These are phyloP conservation scores for Sphaerulina vaccinii DNA, from an alignment of 2,329 filamentous ascomycete species.

Conservation along the genomic window DNA sequence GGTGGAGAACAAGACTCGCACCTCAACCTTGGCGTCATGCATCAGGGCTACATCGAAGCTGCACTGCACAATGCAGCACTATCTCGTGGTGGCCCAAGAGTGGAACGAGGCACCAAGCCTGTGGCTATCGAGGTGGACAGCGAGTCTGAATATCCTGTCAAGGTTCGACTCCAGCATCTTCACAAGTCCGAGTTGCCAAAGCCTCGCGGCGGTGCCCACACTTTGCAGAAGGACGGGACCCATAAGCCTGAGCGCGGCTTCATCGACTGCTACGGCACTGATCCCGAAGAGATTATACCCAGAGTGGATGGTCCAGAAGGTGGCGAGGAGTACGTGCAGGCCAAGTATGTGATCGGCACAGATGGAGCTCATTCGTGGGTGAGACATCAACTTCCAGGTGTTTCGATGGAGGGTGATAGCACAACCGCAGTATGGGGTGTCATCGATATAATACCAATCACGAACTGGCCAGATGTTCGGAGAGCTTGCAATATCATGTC, in stretches of 20 bases:
- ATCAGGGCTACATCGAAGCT: conserved; percentile 55
- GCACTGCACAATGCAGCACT: conserved; percentile 30
- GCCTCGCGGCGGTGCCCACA: conserved; percentile 12
- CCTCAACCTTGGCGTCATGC: conserved; percentile 46
- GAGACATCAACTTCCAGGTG: conserved; percentile 13
- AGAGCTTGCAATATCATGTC: conserved; percentile 76
- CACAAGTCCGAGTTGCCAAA: conserved; percentile 55
- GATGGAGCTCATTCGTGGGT: conserved; percentile 26
- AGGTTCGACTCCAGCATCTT: conserved; percentile 57
- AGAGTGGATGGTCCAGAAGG: conserved; percentile 21
- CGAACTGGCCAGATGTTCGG: conserved; percentile 63
- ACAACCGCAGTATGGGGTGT: conserved; percentile 33
- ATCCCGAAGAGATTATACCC: conserved; percentile 31
- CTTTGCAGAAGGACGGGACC: conserved; percentile 5
- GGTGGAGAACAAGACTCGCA: conserved; percentile 24
- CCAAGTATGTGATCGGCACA: conserved; percentile 28
- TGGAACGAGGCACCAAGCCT: conserved; percentile 62
- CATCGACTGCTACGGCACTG: conserved; percentile 55
- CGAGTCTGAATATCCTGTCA: conserved; percentile 58
- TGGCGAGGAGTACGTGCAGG: conserved; percentile 20
- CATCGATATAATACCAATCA: conserved; percentile 31
- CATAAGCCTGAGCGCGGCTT: conserved; percentile 7
- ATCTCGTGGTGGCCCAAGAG: conserved; percentile 25
- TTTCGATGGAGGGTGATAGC: conserved; percentile 24
- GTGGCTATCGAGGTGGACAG: conserved; percentile 56